Base-by-base conservation (phyloP, 2,329 filamentous ascomycete species). In the Diaporthe sp. region DNA sequence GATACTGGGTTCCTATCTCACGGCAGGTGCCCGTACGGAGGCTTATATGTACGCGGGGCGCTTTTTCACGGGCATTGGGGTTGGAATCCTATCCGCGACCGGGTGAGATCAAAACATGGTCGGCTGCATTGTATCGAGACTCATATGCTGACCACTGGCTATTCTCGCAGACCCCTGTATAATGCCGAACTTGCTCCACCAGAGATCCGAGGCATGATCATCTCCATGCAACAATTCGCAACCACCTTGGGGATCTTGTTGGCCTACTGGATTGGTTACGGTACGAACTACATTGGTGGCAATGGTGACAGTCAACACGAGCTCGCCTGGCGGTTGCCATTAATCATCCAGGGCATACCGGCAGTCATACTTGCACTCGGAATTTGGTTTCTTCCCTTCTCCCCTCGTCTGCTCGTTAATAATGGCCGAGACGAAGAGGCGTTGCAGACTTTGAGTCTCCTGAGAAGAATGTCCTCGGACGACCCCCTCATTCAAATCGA, bases 351-450 rank as follows among this genome's bases (percentile, higher is more conserved):
- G 33, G 50, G 47, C 33, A 30, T 71, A 25, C 68, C 68, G 19
- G 52, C 68, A 9, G 35, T 71, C 22, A 38, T 71, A 17, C 68
- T 71, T 38, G 68, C 68, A 4, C 12, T 60, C 15, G 52, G 68
- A 3, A 25, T 71, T 17, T 78, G 79, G 71, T 81, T 87, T 74
- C 82, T 90, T 52, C 89, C 88, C 1, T 90, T 86, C 79, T 90
- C 87, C 0, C 89, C 88, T 17, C 77, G 82, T 3, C 76, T 83
- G 77, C 81, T 87, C 40, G 82, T 92, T 4, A 84, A 88, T 64
- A 71, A 75, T 25, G 76, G 76, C 54, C 77, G 75, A 19, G 75
- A 79, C 45, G 75, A 79, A 9, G 68, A 71, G 15, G 30, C 47
- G 2, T 38, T 71, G 30, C 19, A 45, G n/a, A 71, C 68, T 4